Percentiles rank a stretch among this genome's conserved stretches.
phyloP scores from a whole-genome alignment of 2,329 filamentous ascomycete genomes.

The Corinectria fuckeliana region DNA sequence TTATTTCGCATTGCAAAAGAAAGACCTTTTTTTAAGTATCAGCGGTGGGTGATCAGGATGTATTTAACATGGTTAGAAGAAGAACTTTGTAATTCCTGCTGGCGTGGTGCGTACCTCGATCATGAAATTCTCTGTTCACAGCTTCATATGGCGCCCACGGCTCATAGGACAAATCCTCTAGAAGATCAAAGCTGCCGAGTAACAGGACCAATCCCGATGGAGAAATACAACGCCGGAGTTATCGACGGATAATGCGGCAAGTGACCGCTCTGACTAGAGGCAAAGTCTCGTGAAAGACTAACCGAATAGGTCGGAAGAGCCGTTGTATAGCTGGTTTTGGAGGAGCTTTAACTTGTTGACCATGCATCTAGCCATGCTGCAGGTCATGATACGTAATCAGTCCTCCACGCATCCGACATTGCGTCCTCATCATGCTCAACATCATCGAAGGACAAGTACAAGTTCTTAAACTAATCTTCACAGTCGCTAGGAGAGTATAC shows the following conservation, averaged over 20 bases:
- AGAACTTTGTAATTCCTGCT: conserved; percentile 20
- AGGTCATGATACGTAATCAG: conserved; percentile 30
- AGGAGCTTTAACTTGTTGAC: conserved; percentile 35
- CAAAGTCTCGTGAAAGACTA: neutral
- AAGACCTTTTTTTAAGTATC: conserved; percentile 15
- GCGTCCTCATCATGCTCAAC: conserved; percentile 17
- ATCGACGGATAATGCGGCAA: conserved; percentile 42
- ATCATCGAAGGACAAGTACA: conserved; percentile 26
- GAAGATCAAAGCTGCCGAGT: conserved; percentile 31
- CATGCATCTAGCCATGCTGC: conserved; percentile 41
- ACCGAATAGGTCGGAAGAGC: conserved; percentile 33
- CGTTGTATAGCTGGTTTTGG: conserved; percentile 28
- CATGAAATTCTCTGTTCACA: conserved; percentile 1
- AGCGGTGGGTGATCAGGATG: conserved; percentile 2
- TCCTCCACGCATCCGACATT: neutral
- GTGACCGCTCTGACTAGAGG: conserved; percentile 40
- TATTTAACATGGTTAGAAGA: neutral
- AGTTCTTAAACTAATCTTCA: conserved; percentile 44
- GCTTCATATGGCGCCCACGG: conserved; percentile 41
- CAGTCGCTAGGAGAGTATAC: conserved; percentile 44
- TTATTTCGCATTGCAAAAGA: neutral
- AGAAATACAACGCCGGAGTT: conserved; percentile 40
- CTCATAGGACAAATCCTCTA: conserved; percentile 43
- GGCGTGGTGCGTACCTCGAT: conserved; percentile 34
- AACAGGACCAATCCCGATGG: conserved; percentile 21